Base-by-base conservation (phyloP, 2,329 filamentous ascomycete species). In the Ophiostoma quercus region DNA sequence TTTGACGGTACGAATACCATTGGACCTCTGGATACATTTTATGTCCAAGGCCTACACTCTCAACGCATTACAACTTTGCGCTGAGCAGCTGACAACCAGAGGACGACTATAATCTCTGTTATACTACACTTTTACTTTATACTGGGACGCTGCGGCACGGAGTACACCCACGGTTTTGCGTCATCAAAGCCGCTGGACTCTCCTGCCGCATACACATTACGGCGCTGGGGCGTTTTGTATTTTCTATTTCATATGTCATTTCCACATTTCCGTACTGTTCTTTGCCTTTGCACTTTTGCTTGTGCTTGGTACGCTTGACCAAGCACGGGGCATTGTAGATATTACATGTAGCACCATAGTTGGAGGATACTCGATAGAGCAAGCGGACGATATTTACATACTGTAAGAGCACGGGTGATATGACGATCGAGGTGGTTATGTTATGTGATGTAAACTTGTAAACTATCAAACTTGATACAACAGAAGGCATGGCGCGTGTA, bases 161-260 rank as follows among this genome's bases (percentile, higher is more conserved):
- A 19, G 37, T 16, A 22, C 9, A 11, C 19, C 34, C 1, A 32
- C 12, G 22, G 16, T 5, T 6, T 29, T 19, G 6, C 12, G 6
- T 9, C 41, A 12, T 14, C 16, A n/a, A 47, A 22, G 51, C 22
- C 51, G n/a, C 16, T 25, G 51, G 51, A 25, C 51, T 29, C 65
- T 22, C 4, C 39, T 65, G 62, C 19, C 34, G 65, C 2, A 22
- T 25, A 29, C 65, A 66, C 22, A 66, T 66, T 11, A 66, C 32
- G 65, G 65, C 65, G 65, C 65, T 43, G 62, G 62, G 62, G 62
- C 62, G 62, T 65, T 65, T 34, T 34, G 34, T 34, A 29, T 34
- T 65, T 25, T 57, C 8, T 39, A 34, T 65, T 37, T 65, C 29
- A 34, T 12, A n/a, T 37, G 62, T 37, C 62, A 5, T 65, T 65